These are phyloP conservation scores for Simplicillium sp. DNA, from an alignment of 2,329 filamentous ascomycete genomes.

Conservation along the genomic window DNA sequence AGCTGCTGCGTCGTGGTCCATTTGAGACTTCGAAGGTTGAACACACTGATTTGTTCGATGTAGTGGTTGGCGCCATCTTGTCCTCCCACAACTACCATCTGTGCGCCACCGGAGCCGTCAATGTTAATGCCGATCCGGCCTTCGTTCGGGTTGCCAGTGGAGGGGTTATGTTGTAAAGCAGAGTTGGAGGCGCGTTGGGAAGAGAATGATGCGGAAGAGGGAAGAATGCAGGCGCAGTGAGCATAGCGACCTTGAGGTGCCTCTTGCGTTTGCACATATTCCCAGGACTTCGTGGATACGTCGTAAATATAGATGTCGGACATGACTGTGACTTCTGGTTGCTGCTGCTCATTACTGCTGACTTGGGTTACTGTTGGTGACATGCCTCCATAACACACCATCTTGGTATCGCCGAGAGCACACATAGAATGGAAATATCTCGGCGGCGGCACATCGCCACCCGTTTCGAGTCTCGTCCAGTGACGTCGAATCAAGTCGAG, in stretches of 20 bases:
- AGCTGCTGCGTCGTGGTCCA: slow-evolving; percentile 87
- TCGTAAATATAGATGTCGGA: slow-evolving; percentile 97
- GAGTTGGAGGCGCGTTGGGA: slow-evolving; percentile 77
- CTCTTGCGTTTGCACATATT: slow-evolving; percentile 69
- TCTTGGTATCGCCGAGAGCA: slow-evolving; percentile 82
- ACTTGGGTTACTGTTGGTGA: slow-evolving; percentile 59
- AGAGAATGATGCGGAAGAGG: slow-evolving; percentile 78
- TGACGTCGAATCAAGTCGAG: slow-evolving; percentile 83
- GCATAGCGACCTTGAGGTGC: slow-evolving; percentile 90
- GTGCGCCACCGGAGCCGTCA: slow-evolving; percentile 83
- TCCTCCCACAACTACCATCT: slow-evolving; percentile 95
- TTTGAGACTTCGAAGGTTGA: slow-evolving; percentile 88
- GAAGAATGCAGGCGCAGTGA: slow-evolving; percentile 87
- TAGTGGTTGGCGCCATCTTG: slow-evolving; percentile 98
- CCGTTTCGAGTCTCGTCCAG: slow-evolving; percentile 83
- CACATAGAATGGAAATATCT: slow-evolving; percentile 98
- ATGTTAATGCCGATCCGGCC: slow-evolving; percentile 81
- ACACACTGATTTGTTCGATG: slow-evolving; percentile 97
- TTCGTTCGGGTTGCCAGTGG: slow-evolving; percentile 74
- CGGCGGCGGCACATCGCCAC: slow-evolving; percentile 78
- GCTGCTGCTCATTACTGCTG: slow-evolving; percentile 38
- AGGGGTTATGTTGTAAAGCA: slow-evolving; percentile 81
- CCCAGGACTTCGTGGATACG: slow-evolving; percentile 74
- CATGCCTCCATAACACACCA: slow-evolving; percentile 98
- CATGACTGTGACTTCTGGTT: slow-evolving; percentile 91